phyloP scores from a whole-genome alignment of 2,329 filamentous ascomycete species.

The Mycocentrospora acerina region DNA sequence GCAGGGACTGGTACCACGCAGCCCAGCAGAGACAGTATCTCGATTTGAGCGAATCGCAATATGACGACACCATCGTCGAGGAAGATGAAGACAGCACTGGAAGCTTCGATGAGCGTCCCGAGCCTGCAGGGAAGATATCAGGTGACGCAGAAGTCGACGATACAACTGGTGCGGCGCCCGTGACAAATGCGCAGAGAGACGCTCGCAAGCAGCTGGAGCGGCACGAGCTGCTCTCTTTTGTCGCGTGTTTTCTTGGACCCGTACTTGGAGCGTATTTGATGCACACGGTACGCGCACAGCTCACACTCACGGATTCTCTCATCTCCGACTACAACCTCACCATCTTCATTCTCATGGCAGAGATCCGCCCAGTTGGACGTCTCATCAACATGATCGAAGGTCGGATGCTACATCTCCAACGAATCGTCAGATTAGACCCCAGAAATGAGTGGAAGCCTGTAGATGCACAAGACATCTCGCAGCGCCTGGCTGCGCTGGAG shows the following conservation, averaged over 20 bases:
- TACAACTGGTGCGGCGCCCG: slow-evolving; percentile 1
- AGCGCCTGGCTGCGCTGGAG: slow-evolving; percentile 71
- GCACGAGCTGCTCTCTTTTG: slow-evolving; percentile 73
- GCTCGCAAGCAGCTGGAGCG: slow-evolving; percentile 66
- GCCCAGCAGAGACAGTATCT: slow-evolving; percentile 44
- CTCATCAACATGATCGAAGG: slow-evolving; percentile 77
- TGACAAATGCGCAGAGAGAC: slow-evolving; percentile 28
- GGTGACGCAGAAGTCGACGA: slow-evolving; percentile 11
- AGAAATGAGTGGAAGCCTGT: slow-evolving; percentile 13
- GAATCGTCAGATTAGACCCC: slow-evolving; percentile 55
- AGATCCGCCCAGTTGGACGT: slow-evolving; percentile 80
- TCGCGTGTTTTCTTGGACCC: slow-evolving; percentile 78
- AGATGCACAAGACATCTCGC: slow-evolving; percentile 49
- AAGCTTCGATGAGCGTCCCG: slow-evolving; percentile 10
- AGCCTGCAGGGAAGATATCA: slow-evolving; percentile 7
- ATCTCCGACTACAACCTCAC: slow-evolving; percentile 92
- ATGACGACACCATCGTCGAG: slow-evolving; percentile 30
- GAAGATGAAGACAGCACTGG: slow-evolving; percentile 29
- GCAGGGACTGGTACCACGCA: slow-evolving; percentile 56
- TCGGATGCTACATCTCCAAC: slow-evolving; percentile 79
- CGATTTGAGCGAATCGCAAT: slow-evolving; percentile 17
- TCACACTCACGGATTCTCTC: slow-evolving; percentile 82
- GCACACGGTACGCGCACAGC: slow-evolving; percentile 75
- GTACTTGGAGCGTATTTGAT: slow-evolving; percentile 79
- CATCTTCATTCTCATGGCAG: slow-evolving; percentile 84